Base-by-base conservation (phyloP, 495 filamentous ascomycete species). In the Xylaria flabelliformis region DNA sequence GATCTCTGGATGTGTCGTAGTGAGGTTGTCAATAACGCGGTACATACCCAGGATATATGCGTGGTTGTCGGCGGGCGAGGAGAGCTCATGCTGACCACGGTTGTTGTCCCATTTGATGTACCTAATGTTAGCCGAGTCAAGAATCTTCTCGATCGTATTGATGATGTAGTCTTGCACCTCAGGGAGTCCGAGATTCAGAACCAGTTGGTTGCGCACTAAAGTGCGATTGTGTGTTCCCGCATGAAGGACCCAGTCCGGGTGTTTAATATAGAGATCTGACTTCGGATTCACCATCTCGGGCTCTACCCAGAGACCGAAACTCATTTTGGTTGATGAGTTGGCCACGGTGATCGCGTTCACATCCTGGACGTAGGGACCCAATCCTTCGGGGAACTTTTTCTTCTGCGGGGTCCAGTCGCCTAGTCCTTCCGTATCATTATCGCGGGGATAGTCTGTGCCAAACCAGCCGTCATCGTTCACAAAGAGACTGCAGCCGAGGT, bases 31-130 rank as follows among this genome's bases (percentile, higher is more conserved):
- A 69, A 89, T 85, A 12, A 88, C 85, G 17, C 81, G 83, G 75
- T 89, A 88, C 67, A 88, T 64, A 13, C 86, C 87, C 0, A 89
- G 78, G 78, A 88, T 87, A 77, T 89, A 88, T 32, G 76, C 78
- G 70, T 89, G 83, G 72, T 83, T 77, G 3, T 77, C 81, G n/a
- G 81, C 76, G 0, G 87, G 86, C 0, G 82, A 85, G 26, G 85
- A 73, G 42, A 81, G 79, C 75, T 89, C 86, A 67, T 88, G 83
- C 41, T 87, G 86, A 1, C 83, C 85, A 10, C 87, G 79, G 74
- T 89, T 89, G 77, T 88, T 86, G 48, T 89, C 87, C 87, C 87
- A 89, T 67, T 89, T 89, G 67, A 89, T 80, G 66, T 88, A 89
- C 39, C 73, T 56, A 59, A 89, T 88, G 29, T 83, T 73, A 0